Evolutionary conservation across 73 alveolate genomes (phyloP).

Genomic region (Paramecium primaurelia): DNA sequence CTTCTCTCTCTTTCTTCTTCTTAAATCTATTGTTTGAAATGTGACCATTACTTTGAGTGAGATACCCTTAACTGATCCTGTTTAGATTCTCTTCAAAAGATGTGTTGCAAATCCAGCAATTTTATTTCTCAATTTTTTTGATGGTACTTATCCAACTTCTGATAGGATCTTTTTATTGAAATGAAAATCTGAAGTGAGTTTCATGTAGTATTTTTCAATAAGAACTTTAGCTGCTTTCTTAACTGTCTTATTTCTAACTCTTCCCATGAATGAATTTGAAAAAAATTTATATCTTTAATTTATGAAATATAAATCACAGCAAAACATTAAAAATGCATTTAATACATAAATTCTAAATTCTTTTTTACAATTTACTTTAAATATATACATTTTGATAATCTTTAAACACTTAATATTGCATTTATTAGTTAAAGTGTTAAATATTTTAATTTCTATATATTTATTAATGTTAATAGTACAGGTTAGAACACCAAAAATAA

Average conservation of each 20-base stretch:
- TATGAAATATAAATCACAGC: background rate
- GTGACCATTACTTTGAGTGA: conserved; percentile 92
- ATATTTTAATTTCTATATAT: background rate
- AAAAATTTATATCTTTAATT: conserved; percentile 17
- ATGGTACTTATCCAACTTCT: conserved; percentile 90
- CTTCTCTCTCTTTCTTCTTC: conserved; percentile 74
- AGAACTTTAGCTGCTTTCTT: conserved; percentile 95
- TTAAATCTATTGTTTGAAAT: conserved; percentile 84
- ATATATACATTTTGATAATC: background rate
- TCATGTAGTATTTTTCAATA: conserved; percentile 92
- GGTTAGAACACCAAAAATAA: background rate
- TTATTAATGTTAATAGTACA: background rate
- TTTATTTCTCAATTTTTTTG: conserved; percentile 91
- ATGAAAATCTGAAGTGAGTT: conserved; percentile 95
- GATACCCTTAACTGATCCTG: conserved; percentile 98
- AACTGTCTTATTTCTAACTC: conserved; percentile 97
- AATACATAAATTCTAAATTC: background rate
- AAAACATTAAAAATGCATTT: background rate
- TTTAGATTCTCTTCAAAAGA: conserved; percentile 94
- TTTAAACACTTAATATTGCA: background rate
- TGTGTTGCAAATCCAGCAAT: conserved; percentile 96
- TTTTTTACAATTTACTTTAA: background rate
- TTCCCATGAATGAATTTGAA: conserved; percentile 77
- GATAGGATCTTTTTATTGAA: conserved; percentile 95
- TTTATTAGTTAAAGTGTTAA: background rate